Evolutionary conservation across 2,329 filamentous ascomycete species (phyloP).

Genomic region (Clarireedia paspali): DNA sequence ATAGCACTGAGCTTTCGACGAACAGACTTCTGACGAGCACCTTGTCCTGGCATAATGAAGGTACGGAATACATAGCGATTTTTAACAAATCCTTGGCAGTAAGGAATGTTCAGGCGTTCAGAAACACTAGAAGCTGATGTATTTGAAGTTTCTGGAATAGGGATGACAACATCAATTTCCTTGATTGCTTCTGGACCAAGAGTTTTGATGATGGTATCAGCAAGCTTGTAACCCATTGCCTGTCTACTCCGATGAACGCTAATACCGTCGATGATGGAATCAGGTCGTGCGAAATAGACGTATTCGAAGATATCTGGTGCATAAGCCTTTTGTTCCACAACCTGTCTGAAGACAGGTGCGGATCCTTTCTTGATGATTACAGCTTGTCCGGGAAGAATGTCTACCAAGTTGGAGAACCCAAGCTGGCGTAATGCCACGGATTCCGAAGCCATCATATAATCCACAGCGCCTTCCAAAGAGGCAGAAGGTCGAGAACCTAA

Average conservation of each 20-base stretch:
- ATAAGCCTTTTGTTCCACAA: constrained; percentile 60
- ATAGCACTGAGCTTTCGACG: constrained; percentile 86
- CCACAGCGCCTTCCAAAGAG: constrained; percentile 53
- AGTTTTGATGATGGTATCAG: constrained; percentile 59
- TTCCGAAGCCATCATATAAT: constrained; percentile 91
- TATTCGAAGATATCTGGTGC: constrained; percentile 83
- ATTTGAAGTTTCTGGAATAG: constrained; percentile 76
- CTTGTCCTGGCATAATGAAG: constrained; percentile 81
- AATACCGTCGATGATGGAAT: constrained; percentile 79
- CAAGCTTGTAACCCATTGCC: constrained; percentile 79
- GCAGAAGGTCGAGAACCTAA: constrained; percentile 66
- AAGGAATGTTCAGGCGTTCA: constrained; percentile 67
- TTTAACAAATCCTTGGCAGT: constrained; percentile 78
- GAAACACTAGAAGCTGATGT: constrained; percentile 72
- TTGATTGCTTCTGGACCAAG: constrained; percentile 62
- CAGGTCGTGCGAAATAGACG: constrained; percentile 80
- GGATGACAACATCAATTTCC: constrained; percentile 78
- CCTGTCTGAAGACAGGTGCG: constrained; percentile 66
- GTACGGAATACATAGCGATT: constrained; percentile 85
- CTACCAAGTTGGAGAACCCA: constrained; percentile 66
- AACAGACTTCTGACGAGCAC: constrained; percentile 74
- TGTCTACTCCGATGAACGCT: constrained; percentile 77
- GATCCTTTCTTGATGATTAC: constrained; percentile 78
- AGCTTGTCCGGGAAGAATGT: constrained; percentile 77
- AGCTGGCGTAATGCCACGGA: constrained; percentile 77